Evolutionary conservation across 2,329 filamentous ascomycete genomes (phyloP), one percentile per base, ranked within the genome.

Genomic region (Corynespora cassiicola): DNA sequence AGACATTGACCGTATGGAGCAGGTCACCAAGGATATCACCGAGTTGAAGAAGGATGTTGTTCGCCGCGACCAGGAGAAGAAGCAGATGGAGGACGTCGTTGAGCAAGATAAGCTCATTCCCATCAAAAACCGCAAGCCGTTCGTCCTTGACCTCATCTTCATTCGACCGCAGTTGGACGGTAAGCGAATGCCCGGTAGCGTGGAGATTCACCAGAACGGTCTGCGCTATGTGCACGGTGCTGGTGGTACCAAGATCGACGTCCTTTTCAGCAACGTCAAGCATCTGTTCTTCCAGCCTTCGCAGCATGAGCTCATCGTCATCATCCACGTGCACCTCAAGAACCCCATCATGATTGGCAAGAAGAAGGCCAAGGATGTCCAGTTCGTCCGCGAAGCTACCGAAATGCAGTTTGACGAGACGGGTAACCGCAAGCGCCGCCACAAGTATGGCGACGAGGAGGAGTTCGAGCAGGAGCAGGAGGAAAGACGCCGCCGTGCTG

Each of bases 391-490:
- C 36, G 94, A 99, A 74, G 94, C 94, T 3, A 97, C 94, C 0
- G 94, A 99, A 55, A 97, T 99, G 68, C 90, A 96, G 62, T 97
- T 99, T 56, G 94, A 99, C 61, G 94, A 99, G 74, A 99, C 94
- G 31, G 95, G 94, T 54, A 99, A 97, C 72, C 83, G 95, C 50
- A 96, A 96, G 75, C 88, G 94, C 53, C 96, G 96, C 73, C 95
- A 97, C 71, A 86, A 94, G 31, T 97, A 95, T 63, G 94, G 94
- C 27, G 94, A 99, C 50, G 95, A 99, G 67, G 94, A 99, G 63
- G 94, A 99, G 67, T 99, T 99, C 49, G 94, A 99, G 69, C 90
- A 92, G 26, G 94, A 99, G 68, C 94, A 99, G 69, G 94, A 99
- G 69, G 94, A 99, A 71, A 85, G 95, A 56, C 82, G 92, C 52